These are phyloP conservation scores for Fusarium protoensiforme DNA, from an alignment of 2,329 filamentous ascomycete genomes.

Conservation along the genomic window DNA sequence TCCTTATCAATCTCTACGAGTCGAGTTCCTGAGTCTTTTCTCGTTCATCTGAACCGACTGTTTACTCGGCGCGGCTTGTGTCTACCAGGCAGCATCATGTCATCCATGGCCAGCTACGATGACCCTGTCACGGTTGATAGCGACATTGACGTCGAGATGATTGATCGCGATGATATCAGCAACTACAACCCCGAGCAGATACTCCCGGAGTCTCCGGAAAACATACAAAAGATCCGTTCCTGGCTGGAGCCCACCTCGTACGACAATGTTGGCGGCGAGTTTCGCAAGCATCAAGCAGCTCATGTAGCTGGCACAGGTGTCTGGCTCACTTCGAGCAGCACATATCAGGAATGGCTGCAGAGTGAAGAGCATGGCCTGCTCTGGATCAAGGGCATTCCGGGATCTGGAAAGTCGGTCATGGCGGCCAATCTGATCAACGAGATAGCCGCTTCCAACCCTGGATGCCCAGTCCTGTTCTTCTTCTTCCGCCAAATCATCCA, in stretches of 20 bases:
- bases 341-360: conserved; percentile 21
- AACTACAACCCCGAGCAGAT: conserved; percentile 48
- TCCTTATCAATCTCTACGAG: background rate
- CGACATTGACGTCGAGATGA: conserved; percentile 39
- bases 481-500: conserved; percentile 54
- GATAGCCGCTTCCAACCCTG: background rate
- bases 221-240: conserved; percentile 30
- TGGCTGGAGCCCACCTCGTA: conserved; percentile 30
- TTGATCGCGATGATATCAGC: conserved; percentile 42
- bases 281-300: conserved; percentile 19
- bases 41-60: background rate
- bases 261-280: conserved; percentile 19
- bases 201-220: conserved; percentile 38
- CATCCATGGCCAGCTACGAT: background rate
- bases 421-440: conserved; percentile 41
- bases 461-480: conserved; percentile 49
- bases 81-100: background rate
- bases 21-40: background rate
- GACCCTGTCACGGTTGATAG: background rate
- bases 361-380: conserved; percentile 8
- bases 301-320: conserved; percentile 17
- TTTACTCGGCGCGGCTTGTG: background rate
- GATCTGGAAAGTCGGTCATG: conserved; percentile 53
- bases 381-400: conserved; percentile 48
- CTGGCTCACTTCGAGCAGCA: conserved; percentile 12